These are phyloP conservation scores for Mortierella sp. DNA, from an alignment of 371 early-diverging fungal genomes.

Conservation along the genomic window DNA sequence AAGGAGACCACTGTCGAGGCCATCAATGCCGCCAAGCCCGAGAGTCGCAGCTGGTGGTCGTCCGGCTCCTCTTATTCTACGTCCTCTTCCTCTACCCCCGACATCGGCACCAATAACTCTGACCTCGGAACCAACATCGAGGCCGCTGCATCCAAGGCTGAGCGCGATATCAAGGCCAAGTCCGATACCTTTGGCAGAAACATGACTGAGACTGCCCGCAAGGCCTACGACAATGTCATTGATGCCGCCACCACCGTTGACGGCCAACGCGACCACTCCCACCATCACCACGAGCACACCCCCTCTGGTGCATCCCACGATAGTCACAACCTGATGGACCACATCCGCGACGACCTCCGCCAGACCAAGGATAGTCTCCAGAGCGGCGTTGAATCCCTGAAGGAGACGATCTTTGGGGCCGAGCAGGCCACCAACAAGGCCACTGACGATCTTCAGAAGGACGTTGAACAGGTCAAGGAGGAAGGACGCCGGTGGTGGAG, in stretches of 20 bases:
- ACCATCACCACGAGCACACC: constrained; percentile 26
- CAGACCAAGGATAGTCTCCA: constrained; percentile 31
- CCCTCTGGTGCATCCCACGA: not conserved
- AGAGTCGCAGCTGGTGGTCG: constrained; percentile 34
- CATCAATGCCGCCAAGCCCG: constrained; percentile 5
- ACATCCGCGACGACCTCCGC: constrained; percentile 37
- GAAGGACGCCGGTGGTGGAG: constrained; percentile 22
- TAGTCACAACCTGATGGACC: constrained; percentile 25
- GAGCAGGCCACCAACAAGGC: constrained; percentile 8
- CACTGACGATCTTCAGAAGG: not conserved
- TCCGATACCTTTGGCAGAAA: constrained; percentile 11
- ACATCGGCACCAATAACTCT: not conserved
- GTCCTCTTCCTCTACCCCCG: not conserved
- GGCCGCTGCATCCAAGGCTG: constrained; percentile 31
- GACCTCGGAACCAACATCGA: constrained; percentile 29
- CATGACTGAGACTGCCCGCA: constrained; percentile 29
- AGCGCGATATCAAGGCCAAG: constrained; percentile 25
- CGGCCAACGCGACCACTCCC: constrained; percentile 10
- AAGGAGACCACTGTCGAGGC: constrained; percentile 8
- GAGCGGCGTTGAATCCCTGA: constrained; percentile 6
- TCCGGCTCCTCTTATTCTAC: constrained; percentile 15
- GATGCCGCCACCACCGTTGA: constrained; percentile 36
- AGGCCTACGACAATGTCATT: constrained; percentile 50
- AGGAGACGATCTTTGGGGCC: constrained; percentile 11
- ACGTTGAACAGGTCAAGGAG: not conserved